Evolutionary conservation across 1,284 basidiomycete genomes (phyloP).

Genomic region (Cryptococcus sp.): DNA sequence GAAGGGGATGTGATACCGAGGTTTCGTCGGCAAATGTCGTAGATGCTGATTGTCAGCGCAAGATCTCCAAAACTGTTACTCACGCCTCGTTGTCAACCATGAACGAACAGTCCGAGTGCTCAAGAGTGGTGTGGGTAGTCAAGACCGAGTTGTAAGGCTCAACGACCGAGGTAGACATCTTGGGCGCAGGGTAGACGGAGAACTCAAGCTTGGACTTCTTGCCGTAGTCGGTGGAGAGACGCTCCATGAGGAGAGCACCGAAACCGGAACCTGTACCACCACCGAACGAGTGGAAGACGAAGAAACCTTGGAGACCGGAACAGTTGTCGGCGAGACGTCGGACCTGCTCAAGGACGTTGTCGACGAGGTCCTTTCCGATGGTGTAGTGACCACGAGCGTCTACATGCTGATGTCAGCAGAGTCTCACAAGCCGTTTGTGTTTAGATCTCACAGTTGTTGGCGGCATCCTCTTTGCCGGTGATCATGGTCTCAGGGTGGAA

Average conservation of each 20-base stretch:
- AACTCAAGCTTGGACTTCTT: constrained; percentile 99
- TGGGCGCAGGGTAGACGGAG: constrained; percentile 94
- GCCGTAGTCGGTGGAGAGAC: constrained; percentile 95
- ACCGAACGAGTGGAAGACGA: constrained; percentile 99
- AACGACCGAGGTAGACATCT: constrained; percentile 93
- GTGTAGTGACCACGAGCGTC: constrained; percentile 99
- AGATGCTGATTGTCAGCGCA: constrained; percentile 62
- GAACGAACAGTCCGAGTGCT: constrained; percentile 99
- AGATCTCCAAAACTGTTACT: constrained; percentile 22
- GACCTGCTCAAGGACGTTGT: constrained; percentile 90
- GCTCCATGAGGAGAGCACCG: constrained; percentile 93
- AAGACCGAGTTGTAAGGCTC: constrained; percentile 99
- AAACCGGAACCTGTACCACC: constrained; percentile 99
- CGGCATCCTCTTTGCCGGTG: constrained; percentile 98
- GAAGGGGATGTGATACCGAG: constrained; percentile 83
- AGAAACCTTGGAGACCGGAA: constrained; percentile 98
- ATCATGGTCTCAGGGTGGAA: constrained; percentile 99
- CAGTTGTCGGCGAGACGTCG: constrained; percentile 97
- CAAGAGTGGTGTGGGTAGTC: constrained; percentile 98
- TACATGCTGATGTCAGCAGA: constrained; percentile 43
- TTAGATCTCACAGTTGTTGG: constrained; percentile 84
- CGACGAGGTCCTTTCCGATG: constrained; percentile 91
- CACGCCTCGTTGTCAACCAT: constrained; percentile 95
- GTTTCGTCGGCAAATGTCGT: constrained; percentile 98
- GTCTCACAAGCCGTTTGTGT: not conserved